Base-by-base conservation (phyloP, 2,329 filamentous ascomycete species). In the Pseudocercospora eumusae region DNA sequence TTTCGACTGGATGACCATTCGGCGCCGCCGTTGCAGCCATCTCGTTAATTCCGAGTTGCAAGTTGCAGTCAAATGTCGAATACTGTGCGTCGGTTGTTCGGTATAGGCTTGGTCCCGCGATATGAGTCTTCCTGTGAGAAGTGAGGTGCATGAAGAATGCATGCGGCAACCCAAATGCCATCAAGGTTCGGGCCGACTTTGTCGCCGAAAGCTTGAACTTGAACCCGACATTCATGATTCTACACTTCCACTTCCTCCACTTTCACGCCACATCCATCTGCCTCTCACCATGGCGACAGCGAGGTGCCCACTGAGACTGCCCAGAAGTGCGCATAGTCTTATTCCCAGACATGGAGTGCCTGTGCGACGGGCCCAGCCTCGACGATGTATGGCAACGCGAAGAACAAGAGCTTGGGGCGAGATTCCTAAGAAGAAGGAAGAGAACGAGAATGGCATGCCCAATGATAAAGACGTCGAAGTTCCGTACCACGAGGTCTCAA, bases 381-480 rank as follows among this genome's bases (percentile, higher is more conserved):
- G 53, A 63, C 33, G 27, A 40, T 54, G 52, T n/a, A 36, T 40
- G 36, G 36, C 36, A 40, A 18, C 36, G 4, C 36, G 18, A 36
- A 33, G 52, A 11, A 33, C 28, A 4, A 54, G 52, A 36, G 52
- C 27, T 18, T 54, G 52, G 52, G 52, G 52, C 52, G 52, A 54
- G 21, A 23, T 54, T 23, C 28, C 53, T 15, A 21, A 31, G 21
- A 31, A 40, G 55, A 36, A 52, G 53, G 49, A 58, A 28, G 57
- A 25, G 36, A 59, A 57, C 60, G 63, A 66, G 40, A 62, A 65
- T 64, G 64, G 61, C 57, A 64, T 47, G 57, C 59, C 57, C 64
- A 59, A 57, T 61, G 60, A 65, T 28, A 47, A 33, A 52, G 63
- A 53, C 62, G 52, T 62, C 56, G 44, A 62, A 55, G 40, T 25